Evolutionary conservation across 2,329 filamentous ascomycete species (phyloP).

Genomic region (Rutstroemia sydowiana): DNA sequence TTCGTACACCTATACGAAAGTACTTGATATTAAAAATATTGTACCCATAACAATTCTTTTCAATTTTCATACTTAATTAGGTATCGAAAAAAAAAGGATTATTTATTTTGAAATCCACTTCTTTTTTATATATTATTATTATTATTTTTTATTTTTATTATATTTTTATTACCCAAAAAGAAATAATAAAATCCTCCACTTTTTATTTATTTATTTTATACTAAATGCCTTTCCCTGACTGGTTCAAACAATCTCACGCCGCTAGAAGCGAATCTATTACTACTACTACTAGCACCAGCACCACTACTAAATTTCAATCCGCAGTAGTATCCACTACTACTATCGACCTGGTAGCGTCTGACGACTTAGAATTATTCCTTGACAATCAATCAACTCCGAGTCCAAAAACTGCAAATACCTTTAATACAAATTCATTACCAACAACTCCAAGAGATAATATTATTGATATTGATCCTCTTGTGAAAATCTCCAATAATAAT

Average conservation of each 20-base stretch:
- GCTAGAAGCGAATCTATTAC: constrained; percentile 1
- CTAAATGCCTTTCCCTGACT: constrained; percentile 4
- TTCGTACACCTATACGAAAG: too few species aligned
- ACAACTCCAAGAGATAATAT: constrained; percentile 7
- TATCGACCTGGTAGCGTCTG: background rate
- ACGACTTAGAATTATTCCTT: background rate
- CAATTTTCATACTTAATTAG: too few species aligned
- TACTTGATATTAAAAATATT: too few species aligned
- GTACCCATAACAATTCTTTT: too few species aligned
- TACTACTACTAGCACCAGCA: too few species aligned
- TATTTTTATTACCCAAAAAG: too few species aligned
- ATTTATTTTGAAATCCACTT: too few species aligned
- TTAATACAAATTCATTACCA: constrained; percentile 9
- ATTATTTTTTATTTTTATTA: too few species aligned
- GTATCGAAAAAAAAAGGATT: too few species aligned
- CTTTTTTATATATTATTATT: background rate
- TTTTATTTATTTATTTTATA: background rate
- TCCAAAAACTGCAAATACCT: background rate
- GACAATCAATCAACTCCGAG: constrained; percentile 2
- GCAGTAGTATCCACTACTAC: constrained; percentile 3
- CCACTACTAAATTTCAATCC: too few species aligned
- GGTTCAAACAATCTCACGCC: constrained; percentile 7
- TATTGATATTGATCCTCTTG: background rate
- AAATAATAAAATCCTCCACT: background rate
- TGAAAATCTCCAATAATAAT: background rate